Evolutionary conservation across 2,329 filamentous ascomycete genomes (phyloP).

Genomic region (Aspergillus fumigatus): DNA sequence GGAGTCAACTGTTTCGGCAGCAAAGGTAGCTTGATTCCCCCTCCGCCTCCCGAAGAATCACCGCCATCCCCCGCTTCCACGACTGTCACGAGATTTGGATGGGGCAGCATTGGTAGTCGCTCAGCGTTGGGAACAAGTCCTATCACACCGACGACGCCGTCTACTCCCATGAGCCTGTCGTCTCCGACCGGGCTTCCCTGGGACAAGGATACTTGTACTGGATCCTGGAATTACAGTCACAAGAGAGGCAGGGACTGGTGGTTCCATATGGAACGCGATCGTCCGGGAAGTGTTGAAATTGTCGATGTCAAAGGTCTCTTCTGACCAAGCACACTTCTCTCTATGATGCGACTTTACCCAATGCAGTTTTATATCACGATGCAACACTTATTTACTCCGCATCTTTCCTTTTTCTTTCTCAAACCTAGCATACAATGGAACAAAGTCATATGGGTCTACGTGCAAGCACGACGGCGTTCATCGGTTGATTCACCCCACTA

Average conservation of each 20-base stretch:
- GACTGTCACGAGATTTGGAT: slow-evolving; percentile 30
- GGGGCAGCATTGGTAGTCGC: slow-evolving; percentile 31
- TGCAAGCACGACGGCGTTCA: slow-evolving; percentile 4
- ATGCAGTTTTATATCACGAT: not conserved
- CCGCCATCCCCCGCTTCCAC: slow-evolving; percentile 29
- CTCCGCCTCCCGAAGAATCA: slow-evolving; percentile 20
- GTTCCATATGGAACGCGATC: slow-evolving; percentile 43
- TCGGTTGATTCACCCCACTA: not conserved
- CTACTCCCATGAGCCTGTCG: slow-evolving; percentile 27
- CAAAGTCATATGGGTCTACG: not conserved
- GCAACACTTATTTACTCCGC: not conserved
- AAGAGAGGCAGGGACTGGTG: slow-evolving; percentile 41
- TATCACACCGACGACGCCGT: slow-evolving; percentile 28
- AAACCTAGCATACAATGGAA: not conserved
- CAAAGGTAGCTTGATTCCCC: slow-evolving; percentile 17
- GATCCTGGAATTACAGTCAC: slow-evolving; percentile 40
- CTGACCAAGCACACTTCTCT: slow-evolving; percentile 13
- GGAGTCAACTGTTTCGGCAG: slow-evolving; percentile 30
- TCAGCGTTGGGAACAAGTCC: slow-evolving; percentile 27
- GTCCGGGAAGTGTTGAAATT: slow-evolving; percentile 28
- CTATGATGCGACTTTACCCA: not conserved
- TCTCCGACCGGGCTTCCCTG: slow-evolving; percentile 30
- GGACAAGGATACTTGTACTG: slow-evolving; percentile 41
- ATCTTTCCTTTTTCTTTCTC: not conserved
- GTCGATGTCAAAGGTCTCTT: slow-evolving; percentile 33